Percentiles rank a stretch among this genome's conserved stretches.
Conservation (phyloP, 164 flowering plant genomes). For the Aristolochia fimbriata region DNA sequence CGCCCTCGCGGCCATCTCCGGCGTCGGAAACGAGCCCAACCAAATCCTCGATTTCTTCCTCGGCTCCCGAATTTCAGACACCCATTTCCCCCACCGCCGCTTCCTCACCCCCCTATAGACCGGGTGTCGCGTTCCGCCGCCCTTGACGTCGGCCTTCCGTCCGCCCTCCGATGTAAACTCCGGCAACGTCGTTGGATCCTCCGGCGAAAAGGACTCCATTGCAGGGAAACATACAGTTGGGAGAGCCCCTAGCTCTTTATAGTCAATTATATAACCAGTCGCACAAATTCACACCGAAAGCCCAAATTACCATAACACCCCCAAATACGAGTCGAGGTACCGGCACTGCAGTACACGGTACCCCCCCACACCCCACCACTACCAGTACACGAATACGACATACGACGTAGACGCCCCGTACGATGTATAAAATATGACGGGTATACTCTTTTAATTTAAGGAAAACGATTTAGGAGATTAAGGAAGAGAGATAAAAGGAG, state of each 20-base stretch:
- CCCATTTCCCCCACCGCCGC: conserved; percentile 80
- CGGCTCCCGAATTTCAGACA: conserved; percentile 71
- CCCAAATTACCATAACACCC: not conserved
- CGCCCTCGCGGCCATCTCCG: conserved; percentile 75
- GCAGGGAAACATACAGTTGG: not conserved
- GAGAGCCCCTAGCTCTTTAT: not conserved
- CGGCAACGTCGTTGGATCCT: conserved; percentile 3
- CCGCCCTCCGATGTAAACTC: not conserved
- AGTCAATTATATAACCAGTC: no score
- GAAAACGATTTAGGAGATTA: no score
- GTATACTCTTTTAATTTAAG: no score
- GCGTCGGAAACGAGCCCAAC: conserved; percentile 65
- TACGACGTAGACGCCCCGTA: no score
- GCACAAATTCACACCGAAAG: not conserved
- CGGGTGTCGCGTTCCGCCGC: conserved; percentile 41
- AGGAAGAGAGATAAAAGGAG: no score
- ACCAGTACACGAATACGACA: no score
- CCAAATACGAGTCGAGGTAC: no score
- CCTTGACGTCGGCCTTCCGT: not conserved
- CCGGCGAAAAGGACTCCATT: not conserved
- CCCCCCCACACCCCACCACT: no score
- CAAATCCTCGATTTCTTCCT: conserved; percentile 62
- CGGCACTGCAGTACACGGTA: no score
- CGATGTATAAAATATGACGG: no score
- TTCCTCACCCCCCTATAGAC: conserved; percentile 57